Percentiles rank a stretch among this genome's conserved stretches.
Conservation (phyloP, 495 filamentous ascomycete genomes). For the Daldinia decipiens region DNA sequence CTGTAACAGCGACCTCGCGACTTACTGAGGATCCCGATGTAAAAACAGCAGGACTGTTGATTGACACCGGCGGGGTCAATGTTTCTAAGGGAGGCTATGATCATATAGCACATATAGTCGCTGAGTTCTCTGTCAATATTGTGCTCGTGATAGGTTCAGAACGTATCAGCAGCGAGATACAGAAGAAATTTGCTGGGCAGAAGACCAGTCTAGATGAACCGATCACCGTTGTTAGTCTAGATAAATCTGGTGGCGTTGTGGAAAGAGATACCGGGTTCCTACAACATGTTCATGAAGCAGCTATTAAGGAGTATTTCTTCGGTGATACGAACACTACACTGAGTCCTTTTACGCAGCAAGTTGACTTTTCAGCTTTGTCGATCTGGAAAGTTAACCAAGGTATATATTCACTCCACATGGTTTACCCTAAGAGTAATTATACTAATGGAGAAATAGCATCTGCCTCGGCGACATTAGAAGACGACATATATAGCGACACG, state of each 20-base stretch:
- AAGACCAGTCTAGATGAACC: slow-evolving; percentile 68
- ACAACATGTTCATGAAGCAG: slow-evolving; percentile 73
- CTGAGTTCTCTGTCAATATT: slow-evolving; percentile 86
- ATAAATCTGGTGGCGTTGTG: slow-evolving; percentile 89
- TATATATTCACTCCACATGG: slow-evolving; percentile 39
- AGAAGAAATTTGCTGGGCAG: slow-evolving; percentile 74
- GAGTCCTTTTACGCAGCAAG: slow-evolving; percentile 82
- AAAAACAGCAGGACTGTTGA: slow-evolving; percentile 77
- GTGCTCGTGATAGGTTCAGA: slow-evolving; percentile 88
- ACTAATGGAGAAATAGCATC: slow-evolving; percentile 28
- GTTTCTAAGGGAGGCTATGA: slow-evolving; percentile 70
- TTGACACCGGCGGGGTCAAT: slow-evolving; percentile 84
- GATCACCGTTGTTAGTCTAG: slow-evolving; percentile 78
- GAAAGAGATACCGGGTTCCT: slow-evolving; percentile 81
- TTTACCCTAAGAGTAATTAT: background rate
- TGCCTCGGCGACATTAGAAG: slow-evolving; percentile 23
- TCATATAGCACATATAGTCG: slow-evolving; percentile 81
- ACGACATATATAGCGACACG: slow-evolving; percentile 42
- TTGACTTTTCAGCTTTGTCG: slow-evolving; percentile 75
- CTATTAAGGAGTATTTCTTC: slow-evolving; percentile 94
- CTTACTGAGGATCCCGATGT: slow-evolving; percentile 79
- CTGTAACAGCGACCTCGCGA: slow-evolving; percentile 79
- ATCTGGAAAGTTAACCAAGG: slow-evolving; percentile 73
- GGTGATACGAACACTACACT: slow-evolving; percentile 79
- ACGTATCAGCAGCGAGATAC: slow-evolving; percentile 79